phyloP scores from a whole-genome alignment of 352 stramenopile genomes.

The Elongisporangium senticosum region DNA sequence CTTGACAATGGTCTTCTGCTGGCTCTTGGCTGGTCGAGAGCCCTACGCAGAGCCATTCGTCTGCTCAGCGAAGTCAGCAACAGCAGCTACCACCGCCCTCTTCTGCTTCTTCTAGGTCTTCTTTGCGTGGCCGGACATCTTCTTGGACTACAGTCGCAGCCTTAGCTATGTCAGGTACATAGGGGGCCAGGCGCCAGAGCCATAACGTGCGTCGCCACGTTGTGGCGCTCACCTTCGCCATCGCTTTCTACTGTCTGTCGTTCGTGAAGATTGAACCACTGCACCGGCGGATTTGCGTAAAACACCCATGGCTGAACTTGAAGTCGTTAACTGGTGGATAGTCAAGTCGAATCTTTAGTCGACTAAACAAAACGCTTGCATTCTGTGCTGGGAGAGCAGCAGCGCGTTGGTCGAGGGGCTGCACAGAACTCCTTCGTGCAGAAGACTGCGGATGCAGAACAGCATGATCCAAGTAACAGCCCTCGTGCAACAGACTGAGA shows the following conservation, averaged over 20 bases:
- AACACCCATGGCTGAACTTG: neutral
- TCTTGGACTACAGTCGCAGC: slow-evolving; percentile 20
- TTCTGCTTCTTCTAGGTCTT: slow-evolving; percentile 58
- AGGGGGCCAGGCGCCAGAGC: neutral
- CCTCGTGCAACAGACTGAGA: no score
- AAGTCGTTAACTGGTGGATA: neutral
- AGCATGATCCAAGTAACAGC: no score
- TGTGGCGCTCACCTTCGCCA: neutral
- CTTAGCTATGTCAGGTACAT: neutral
- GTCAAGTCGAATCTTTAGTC: neutral
- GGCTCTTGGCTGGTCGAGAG: slow-evolving; percentile 5
- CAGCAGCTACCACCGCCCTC: slow-evolving; percentile 5
- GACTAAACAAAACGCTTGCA: no score
- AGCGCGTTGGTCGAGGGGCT: no score
- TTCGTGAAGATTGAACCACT: neutral
- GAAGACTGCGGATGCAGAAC: no score
- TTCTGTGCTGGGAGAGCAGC: no score
- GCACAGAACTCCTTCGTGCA: no score
- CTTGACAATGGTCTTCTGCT: slow-evolving; percentile 49
- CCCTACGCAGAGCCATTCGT: slow-evolving; percentile 3
- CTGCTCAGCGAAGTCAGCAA: neutral
- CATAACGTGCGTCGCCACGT: neutral
- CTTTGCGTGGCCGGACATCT: slow-evolving; percentile 29
- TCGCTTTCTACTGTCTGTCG: neutral
- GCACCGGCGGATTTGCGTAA: neutral